Conservation (phyloP, 192 early-diverging fungal genomes). For the Paraglomus occultum region DNA sequence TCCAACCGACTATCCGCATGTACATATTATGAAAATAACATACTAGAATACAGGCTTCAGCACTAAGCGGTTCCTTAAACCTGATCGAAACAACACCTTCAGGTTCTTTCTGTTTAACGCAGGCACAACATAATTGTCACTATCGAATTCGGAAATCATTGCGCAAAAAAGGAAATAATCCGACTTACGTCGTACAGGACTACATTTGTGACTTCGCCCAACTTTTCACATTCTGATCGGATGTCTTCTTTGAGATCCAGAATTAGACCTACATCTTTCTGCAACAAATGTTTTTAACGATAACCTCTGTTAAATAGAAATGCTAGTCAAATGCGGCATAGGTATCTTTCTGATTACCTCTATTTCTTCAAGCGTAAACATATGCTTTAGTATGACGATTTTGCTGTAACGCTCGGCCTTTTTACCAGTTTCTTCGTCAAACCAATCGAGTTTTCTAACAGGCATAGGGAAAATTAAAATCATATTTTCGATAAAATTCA, state of each 20-base stretch:
- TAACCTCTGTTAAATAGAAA: neutral
- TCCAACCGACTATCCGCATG: neutral
- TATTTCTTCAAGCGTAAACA: constrained; percentile 89
- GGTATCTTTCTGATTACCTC: constrained; percentile 54
- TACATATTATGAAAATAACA: neutral
- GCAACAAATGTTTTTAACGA: constrained; percentile 7
- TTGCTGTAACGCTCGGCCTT: constrained; percentile 74
- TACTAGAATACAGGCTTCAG: constrained; percentile 84
- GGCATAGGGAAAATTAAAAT: neutral
- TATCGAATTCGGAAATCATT: constrained; percentile 1
- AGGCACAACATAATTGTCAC: neutral
- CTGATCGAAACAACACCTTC: constrained; percentile 88
- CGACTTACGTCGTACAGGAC: constrained; percentile 89
- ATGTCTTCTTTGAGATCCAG: constrained; percentile 95
- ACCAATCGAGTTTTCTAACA: constrained; percentile 87
- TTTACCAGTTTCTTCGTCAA: constrained; percentile 65
- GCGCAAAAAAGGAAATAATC: neutral
- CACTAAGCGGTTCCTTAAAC: constrained; percentile 78
- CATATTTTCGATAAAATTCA: neutral
- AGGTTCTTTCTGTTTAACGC: constrained; percentile 52
- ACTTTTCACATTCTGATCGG: constrained; percentile 86
- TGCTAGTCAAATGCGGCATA: neutral
- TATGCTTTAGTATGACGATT: constrained; percentile 91
- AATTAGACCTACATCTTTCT: constrained; percentile 82
- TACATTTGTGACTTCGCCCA: constrained; percentile 93